Evolutionary conservation across 2,329 filamentous ascomycete species (phyloP).

Genomic region (Periconia macrospinosa): DNA sequence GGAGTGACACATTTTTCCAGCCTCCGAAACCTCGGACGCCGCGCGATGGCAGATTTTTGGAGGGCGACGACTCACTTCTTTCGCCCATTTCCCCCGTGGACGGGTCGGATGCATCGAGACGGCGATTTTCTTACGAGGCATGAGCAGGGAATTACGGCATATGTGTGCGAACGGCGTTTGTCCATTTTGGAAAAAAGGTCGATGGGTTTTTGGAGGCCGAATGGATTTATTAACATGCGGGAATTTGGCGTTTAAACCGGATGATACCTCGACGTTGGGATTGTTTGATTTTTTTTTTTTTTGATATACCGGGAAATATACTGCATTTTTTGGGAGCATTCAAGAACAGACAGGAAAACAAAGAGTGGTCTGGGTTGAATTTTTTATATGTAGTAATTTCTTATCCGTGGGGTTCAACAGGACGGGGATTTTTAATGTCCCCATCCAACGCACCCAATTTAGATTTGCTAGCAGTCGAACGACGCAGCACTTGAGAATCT

Average conservation of each 20-base stretch:
- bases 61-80: slow-evolving; percentile 29
- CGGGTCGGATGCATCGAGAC: slow-evolving; percentile 28
- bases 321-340: too few species aligned
- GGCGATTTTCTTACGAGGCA: slow-evolving; percentile 45
- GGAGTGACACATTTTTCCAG: slow-evolving; percentile 34
- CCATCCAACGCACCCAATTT: too few species aligned
- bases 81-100: slow-evolving; percentile 41
- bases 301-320: too few species aligned
- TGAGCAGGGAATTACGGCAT: slow-evolving; percentile 15
- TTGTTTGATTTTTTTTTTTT: too few species aligned
- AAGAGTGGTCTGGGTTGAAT: too few species aligned
- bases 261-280: slow-evolving; percentile 1
- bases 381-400: too few species aligned
- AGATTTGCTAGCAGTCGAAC: too few species aligned
- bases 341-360: too few species aligned
- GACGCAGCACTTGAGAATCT: too few species aligned
- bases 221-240: not conserved
- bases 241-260: not conserved
- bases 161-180: not conserved
- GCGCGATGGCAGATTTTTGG: slow-evolving; percentile 21
- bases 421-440: too few species aligned
- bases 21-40: slow-evolving; percentile 24
- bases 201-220: not conserved
- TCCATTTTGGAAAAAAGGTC: not conserved
- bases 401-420: too few species aligned